Base-by-base conservation (phyloP, 1,284 basidiomycete genomes). In the Fomitopsis schrenkii region DNA sequence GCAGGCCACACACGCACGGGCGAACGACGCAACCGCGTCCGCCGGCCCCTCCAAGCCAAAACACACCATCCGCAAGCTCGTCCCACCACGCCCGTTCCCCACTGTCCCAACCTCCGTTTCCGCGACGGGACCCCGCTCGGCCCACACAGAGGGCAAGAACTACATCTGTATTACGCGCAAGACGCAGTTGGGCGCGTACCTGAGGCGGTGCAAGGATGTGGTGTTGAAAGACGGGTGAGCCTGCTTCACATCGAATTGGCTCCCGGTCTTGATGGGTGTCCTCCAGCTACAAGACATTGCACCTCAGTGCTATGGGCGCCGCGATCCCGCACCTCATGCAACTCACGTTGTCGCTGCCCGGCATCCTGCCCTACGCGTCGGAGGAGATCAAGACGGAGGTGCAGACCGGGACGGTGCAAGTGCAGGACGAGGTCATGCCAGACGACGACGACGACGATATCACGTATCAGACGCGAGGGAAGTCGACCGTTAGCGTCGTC, bases 301-400 rank as follows among this genome's bases (percentile, higher is more conserved):
- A 88, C 71, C 77, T 96, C 35, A 87, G 85, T 65, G 94, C 94
- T 1, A 87, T 95, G 82, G 90, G 91, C 28, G 93, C 94, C 2
- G 94, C 94, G 0, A 94, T 96, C 58, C 92, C 94, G 1, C 91
- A 91, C 68, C 83, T 94, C 15, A 75, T 92, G 33, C 83, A 88
- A 42, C 80, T 96, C 2, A 76, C 85, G 5, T 82, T 88, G 15
- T 88, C 92, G 17, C 77, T 96, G 6, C 87, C 93, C 1, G 79
- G 84, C 9, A 85, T 91, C 57, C 80, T 96, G 22, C 93, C 93
- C 0, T 93, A 83, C 70, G 70, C 85, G 0, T 67, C 76, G 57
- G 78, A 86, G 64, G 84, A 92, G 68, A 85, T 95, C 38, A 80
- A 79, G 48, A 84, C 84, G 41, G 84, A 92, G 66, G 79, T 93